Conservation (phyloP, 108 stramenopile genomes). For the Cylindrotheca fusiformis region DNA sequence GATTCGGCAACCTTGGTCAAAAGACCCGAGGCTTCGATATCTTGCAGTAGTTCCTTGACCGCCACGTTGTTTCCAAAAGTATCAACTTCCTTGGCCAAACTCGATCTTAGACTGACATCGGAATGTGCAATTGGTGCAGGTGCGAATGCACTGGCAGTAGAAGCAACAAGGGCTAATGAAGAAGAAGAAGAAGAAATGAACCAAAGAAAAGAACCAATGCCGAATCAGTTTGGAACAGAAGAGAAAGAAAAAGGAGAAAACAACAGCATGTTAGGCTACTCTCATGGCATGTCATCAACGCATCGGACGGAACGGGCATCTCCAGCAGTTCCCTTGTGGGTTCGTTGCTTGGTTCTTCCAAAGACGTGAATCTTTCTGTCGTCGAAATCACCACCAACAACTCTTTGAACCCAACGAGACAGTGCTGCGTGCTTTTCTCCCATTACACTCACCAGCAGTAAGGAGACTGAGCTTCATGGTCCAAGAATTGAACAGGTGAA, state of each 20-base stretch:
- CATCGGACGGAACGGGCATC: no score
- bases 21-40: constrained; percentile 62
- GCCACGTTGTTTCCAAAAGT: constrained; percentile 80
- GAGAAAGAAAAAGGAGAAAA: constrained; percentile 2
- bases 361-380: no score
- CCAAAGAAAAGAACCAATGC: constrained; percentile 4
- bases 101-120: constrained; percentile 25
- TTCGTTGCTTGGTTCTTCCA: no score
- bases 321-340: no score
- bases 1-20: constrained; percentile 72
- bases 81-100: constrained; percentile 56
- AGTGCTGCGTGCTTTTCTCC: not conserved
- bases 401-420: not conserved
- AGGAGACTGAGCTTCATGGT: constrained; percentile 25
- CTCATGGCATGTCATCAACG: no score
- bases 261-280: no score
- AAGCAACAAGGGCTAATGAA: constrained; percentile 53
- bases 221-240: constrained; percentile 2
- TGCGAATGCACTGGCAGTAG: constrained; percentile 65
- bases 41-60: constrained; percentile 64
- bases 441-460: constrained; percentile 20
- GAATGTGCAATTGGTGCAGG: constrained; percentile 31
- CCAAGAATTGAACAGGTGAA: no score
- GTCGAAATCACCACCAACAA: no score
- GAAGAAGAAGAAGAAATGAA: not conserved